Base-by-base conservation (phyloP, 441 rosid species). In the Bruguiera hainesii region DNA sequence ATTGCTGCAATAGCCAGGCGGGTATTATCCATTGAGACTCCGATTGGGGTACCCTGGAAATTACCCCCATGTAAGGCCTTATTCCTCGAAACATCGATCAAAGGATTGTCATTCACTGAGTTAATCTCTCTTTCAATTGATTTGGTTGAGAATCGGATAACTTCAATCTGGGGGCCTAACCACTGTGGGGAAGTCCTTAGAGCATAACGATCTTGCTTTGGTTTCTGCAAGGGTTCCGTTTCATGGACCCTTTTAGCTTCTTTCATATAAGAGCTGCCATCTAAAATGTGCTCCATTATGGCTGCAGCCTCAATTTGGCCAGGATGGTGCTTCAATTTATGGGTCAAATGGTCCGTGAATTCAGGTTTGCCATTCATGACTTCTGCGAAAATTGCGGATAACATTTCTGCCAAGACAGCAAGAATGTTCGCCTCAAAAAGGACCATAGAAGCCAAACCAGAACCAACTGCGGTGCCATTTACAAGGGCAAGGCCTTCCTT, bases 11-110 rank as follows among this genome's bases (percentile, higher is more conserved):
- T 78, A 2, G 93, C 90, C 60, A 87, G 67, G 28, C 93, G 81
- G 1, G 81, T 65, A 69, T 83, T 85, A 61, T 87, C 93, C 90
- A 87, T 87, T 0, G 97, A 87, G 60, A 90, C 97, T 5, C 97
- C 97, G 7, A 90, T 87, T 10, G 95, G 97, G 18, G 97, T 90
- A 4, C 97, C 97, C 69, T 90, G 97, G 83, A 90, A 90, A 77
- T 90, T 90, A 4, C 95, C 97, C 1, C 95, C 93, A 52, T 90
- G 97, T 0, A 90, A 68, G 30, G 97, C 97, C 68, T 81, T 88
- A 86, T 78, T 83, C 63, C 95, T 83, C 0, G 87, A 82, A 28
- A 85, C 93, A 63, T 87, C 90, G n/a, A 87, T 83, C 74, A 90
- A 60, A 0, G 96, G 96, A 70, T 90, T 90, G 78, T 87, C 92